Percentiles rank a stretch among this genome's conserved stretches.
These are phyloP conservation scores for Cercospora janseana DNA, from an alignment of 2,329 filamentous ascomycete genomes.

Conservation along the genomic window DNA sequence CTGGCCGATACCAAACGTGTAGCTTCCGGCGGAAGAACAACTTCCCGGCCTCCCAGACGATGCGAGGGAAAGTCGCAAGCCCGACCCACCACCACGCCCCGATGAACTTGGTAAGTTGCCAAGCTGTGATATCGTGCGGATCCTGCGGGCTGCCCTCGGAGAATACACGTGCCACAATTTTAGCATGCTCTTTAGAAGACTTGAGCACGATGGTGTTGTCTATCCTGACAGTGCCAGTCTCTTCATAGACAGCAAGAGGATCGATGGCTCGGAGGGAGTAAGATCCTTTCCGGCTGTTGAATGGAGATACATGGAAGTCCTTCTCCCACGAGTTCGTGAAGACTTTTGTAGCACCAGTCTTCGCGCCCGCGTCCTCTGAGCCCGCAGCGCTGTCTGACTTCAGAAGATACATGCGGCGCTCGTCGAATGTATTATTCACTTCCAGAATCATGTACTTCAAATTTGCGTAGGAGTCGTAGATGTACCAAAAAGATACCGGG, in stretches of 20 bases:
- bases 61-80: conserved; percentile 64
- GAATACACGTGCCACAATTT: conserved; percentile 61
- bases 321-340: conserved; percentile 62
- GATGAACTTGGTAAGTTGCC: conserved; percentile 33
- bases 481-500: conserved; percentile 75
- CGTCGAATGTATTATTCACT: conserved; percentile 75
- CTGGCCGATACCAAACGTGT: conserved; percentile 64
- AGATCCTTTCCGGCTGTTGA: conserved; percentile 58
- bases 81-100: conserved; percentile 65
- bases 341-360: conserved; percentile 22
- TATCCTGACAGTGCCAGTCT: conserved; percentile 40
- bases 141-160: conserved; percentile 54
- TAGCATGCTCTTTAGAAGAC: conserved; percentile 60
- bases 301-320: conserved; percentile 74
- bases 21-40: conserved; percentile 59
- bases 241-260: conserved; percentile 41
- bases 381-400: conserved; percentile 38
- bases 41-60: conserved; percentile 58
- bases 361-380: not conserved
- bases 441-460: conserved; percentile 68
- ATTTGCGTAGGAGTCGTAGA: conserved; percentile 60
- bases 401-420: conserved; percentile 65
- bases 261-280: conserved; percentile 50
- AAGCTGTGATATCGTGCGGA: conserved; percentile 46
- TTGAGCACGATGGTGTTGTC: conserved; percentile 61